These are phyloP conservation scores for Fraxinus angustifolia DNA, from an alignment of 305 asterid species.

Conservation along the genomic window DNA sequence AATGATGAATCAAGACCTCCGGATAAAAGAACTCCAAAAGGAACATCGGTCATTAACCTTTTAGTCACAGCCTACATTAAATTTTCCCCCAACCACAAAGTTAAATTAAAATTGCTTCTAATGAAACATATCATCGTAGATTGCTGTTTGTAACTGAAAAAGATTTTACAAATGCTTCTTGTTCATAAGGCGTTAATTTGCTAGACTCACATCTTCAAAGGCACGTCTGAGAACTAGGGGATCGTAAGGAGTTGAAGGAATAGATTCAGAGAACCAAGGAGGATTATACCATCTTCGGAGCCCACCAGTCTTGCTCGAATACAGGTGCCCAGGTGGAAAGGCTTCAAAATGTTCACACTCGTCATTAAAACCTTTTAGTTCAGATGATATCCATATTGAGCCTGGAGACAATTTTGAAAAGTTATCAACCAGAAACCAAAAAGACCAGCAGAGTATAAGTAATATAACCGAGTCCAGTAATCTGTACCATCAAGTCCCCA, in stretches of 20 bases:
- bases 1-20: slow-evolving; percentile 97
- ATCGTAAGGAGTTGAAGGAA: slow-evolving; percentile 83
- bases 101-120: not conserved
- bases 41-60: slow-evolving; percentile 96
- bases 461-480: not conserved
- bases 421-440: not conserved
- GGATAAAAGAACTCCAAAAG: slow-evolving; percentile 89
- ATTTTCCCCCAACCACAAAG: slow-evolving; percentile 11
- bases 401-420: slow-evolving; percentile 37
- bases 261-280: slow-evolving; percentile 74
- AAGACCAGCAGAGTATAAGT: not conserved
- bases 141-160: not conserved
- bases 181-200: not conserved
- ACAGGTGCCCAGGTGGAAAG: slow-evolving; percentile 92
- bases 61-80: slow-evolving; percentile 74
- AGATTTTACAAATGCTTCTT: not conserved
- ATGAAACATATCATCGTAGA: not conserved
- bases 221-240: slow-evolving; percentile 72
- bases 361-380: slow-evolving; percentile 75
- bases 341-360: slow-evolving; percentile 90
- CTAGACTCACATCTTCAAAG: slow-evolving; percentile 70
- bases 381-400: slow-evolving; percentile 90
- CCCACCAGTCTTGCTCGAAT: slow-evolving; percentile 78
- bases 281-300: slow-evolving; percentile 89
- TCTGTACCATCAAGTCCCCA: slow-evolving; percentile 88